A percentile compares a stretch with the other conserved stretches of the same genome.
Evolutionary conservation across 2,329 filamentous ascomycete species (phyloP).

Genomic region (Fusarium metavorans): DNA sequence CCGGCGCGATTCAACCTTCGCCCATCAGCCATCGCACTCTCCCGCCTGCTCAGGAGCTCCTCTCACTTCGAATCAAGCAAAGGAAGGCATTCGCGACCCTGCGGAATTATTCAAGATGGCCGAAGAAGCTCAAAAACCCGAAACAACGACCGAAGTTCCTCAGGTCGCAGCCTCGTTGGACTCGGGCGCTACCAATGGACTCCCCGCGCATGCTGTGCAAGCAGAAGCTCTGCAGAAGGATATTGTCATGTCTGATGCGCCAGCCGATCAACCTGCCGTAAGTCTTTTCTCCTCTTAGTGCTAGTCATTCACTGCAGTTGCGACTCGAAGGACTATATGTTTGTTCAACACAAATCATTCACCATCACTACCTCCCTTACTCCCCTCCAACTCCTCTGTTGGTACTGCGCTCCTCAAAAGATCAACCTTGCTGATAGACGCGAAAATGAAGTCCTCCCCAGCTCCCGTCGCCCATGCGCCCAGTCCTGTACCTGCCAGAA

Average conservation of each 20-base stretch:
- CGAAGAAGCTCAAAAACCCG: slow-evolving; percentile 43
- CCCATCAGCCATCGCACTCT: slow-evolving; percentile 2
- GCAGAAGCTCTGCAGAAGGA: slow-evolving; percentile 51
- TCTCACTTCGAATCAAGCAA: slow-evolving; percentile 12
- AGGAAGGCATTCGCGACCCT: neutral
- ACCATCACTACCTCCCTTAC: neutral
- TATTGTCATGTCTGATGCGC: slow-evolving; percentile 58
- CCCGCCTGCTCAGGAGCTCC: slow-evolving; percentile 6
- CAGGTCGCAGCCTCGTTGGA: slow-evolving; percentile 38
- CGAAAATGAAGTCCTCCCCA: slow-evolving; percentile 51
- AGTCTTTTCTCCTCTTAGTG: slow-evolving; percentile 22
- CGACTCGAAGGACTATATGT: neutral
- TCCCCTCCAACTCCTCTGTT: neutral
- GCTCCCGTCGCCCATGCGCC: slow-evolving; percentile 52
- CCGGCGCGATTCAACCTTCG: slow-evolving; percentile 36
- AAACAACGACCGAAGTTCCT: slow-evolving; percentile 33
- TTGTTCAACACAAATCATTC: neutral
- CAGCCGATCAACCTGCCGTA: slow-evolving; percentile 56
- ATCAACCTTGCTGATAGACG: slow-evolving; percentile 21
- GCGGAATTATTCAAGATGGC: slow-evolving; percentile 43
- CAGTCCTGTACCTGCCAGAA: slow-evolving; percentile 58
- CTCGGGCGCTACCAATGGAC: slow-evolving; percentile 31
- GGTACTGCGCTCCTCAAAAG: slow-evolving; percentile 7
- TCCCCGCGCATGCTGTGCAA: slow-evolving; percentile 30
- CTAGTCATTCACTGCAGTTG: neutral